Evolutionary conservation across 2,329 filamentous ascomycete genomes (phyloP).

Genomic region (Pseudogymnoascus sp.): DNA sequence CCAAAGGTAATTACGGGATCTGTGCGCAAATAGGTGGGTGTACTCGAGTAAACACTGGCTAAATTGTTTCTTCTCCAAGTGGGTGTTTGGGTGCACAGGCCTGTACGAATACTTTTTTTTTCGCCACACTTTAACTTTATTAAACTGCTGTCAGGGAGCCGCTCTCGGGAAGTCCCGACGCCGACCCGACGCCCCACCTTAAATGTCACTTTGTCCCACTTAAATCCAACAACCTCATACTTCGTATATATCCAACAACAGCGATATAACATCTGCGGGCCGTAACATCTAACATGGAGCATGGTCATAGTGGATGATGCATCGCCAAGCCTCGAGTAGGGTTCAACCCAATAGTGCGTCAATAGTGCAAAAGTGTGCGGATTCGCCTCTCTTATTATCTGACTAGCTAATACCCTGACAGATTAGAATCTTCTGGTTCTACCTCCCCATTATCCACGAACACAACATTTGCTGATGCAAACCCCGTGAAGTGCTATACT

Average conservation of each 20-base stretch:
- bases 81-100: background rate
- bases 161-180: background rate
- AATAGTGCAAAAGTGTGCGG: background rate
- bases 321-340: background rate
- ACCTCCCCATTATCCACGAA: background rate
- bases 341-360: background rate
- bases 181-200: background rate
- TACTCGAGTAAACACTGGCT: background rate
- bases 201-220: background rate
- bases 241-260: too few relatives aligned
- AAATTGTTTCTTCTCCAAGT: background rate
- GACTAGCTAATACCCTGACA: background rate
- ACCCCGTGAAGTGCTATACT: background rate
- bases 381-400: background rate
- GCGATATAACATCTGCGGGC: too few relatives aligned
- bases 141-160: background rate
- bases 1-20: too few relatives aligned
- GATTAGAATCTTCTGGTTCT: background rate
- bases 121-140: background rate
- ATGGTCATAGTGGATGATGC: background rate
- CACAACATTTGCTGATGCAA: background rate
- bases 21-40: too few relatives aligned
- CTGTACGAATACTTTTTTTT: background rate
- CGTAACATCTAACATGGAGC: too few relatives aligned
- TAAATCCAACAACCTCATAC: too few relatives aligned